A percentile compares a stretch with the other conserved stretches of the same genome.
Conservation (phyloP, 2,329 filamentous ascomycete genomes). For the Fusarium bactridioides region DNA sequence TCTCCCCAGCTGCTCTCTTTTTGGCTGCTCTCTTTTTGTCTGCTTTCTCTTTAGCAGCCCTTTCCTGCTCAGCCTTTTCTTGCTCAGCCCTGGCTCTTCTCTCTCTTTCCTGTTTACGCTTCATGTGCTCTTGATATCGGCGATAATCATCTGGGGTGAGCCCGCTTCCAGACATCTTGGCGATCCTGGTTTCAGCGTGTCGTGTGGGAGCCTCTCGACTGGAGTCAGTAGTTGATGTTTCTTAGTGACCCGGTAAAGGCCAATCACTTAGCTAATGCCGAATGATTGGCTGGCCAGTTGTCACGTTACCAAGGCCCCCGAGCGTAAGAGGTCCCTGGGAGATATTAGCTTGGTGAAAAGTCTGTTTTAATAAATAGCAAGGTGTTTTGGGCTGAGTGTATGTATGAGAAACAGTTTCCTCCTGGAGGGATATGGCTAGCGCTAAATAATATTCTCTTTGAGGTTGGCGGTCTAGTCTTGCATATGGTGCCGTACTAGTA, state of each 20-base stretch:
- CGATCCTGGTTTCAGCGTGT: not conserved
- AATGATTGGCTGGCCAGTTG: not conserved
- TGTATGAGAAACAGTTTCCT: not conserved
- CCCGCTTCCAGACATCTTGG: not conserved
- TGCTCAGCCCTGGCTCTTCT: not conserved
- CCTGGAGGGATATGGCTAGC: not conserved
- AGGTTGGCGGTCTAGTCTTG: not conserved
- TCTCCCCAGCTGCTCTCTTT: too few relatives aligned
- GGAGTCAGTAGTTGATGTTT: not conserved
- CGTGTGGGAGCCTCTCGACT: not conserved
- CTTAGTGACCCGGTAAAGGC: not conserved
- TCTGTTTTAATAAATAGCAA: not conserved
- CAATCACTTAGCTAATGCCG: not conserved
- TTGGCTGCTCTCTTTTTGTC: not conserved
- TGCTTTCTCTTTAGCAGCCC: not conserved
- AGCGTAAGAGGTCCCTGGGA: not conserved
- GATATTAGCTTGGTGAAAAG: not conserved
- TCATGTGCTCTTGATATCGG: too few relatives aligned
- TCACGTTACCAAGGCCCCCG: not conserved
- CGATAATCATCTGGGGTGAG: not conserved
- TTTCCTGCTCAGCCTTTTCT: not conserved
- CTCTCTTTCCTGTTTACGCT: too few relatives aligned
- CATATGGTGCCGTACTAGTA: not conserved
- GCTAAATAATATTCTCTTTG: fast-evolving
- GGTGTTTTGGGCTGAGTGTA: not conserved